Conservation (phyloP, 2,329 filamentous ascomycete species). For the Phyllosticta capitalensis region DNA sequence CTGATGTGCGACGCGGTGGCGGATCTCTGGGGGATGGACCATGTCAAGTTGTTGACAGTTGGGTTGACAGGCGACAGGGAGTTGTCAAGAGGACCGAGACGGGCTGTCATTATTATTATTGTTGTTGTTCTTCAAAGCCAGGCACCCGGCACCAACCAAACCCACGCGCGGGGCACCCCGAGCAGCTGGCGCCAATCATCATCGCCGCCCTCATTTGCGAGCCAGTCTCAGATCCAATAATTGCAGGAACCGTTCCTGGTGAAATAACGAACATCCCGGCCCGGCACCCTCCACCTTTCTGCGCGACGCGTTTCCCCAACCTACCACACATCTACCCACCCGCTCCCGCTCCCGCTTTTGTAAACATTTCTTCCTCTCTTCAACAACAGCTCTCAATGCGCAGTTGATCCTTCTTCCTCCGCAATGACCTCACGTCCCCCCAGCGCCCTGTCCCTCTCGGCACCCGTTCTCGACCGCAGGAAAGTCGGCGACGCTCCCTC, state of each 20-base stretch:
- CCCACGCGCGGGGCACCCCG: no score
- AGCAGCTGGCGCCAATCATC: not conserved
- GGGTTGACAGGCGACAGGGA: not conserved
- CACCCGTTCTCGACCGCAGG: conserved; percentile 7
- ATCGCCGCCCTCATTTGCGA: not conserved
- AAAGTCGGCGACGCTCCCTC: conserved; percentile 7
- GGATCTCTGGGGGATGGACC: not conserved
- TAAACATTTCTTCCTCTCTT: conserved; percentile 21
- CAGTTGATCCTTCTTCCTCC: conserved; percentile 11
- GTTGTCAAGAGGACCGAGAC: not conserved
- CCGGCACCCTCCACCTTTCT: conserved; percentile 17
- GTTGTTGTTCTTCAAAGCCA: no score
- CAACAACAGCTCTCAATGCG: not conserved
- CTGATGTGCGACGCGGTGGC: conserved; percentile 2
- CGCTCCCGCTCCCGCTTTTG: conserved; percentile 14
- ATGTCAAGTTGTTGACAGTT: no score
- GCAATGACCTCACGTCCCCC: conserved; percentile 24
- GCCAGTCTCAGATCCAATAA: not conserved
- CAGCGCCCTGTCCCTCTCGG: conserved; percentile 14
- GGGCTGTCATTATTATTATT: no score
- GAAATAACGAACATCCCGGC: not conserved
- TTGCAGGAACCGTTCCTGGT: not conserved
- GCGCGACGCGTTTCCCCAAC: conserved; percentile 21
- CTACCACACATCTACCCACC: conserved; percentile 14
- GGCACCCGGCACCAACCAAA: not conserved